Evolutionary conservation across 2,329 filamentous ascomycete species (phyloP), one percentile per base, ranked within the genome.

Genomic region (Aspergillus piperis): DNA sequence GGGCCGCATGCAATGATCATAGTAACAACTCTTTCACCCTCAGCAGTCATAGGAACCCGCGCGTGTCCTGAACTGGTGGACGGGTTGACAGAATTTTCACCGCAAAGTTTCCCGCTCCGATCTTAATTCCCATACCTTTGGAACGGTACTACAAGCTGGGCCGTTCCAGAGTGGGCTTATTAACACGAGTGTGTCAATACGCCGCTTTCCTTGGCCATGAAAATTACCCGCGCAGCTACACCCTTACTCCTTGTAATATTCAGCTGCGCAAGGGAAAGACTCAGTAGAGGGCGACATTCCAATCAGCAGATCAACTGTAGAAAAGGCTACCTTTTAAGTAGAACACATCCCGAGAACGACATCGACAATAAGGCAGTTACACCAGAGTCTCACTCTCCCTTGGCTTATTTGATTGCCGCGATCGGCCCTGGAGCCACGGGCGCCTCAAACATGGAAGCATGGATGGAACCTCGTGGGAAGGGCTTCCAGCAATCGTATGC

Each of bases 401-500:
- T 27, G n/a, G 13, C 15, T 23, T 10, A 19, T 30, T 56, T 15
- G 47, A 56, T 51, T 44, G 19, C 19, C 58, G 38, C 11, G 54
- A 60, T 52, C 38, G 17, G 17, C 39, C 52, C 25, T 36, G 32
- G 36, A 38, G 21, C 58, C 52, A 60, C 58, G 58, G 44, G 58
- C 51, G 44, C 19, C 32, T 36, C 32, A 21, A 13, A 13, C 10
- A n/a, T 30, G 52, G 41, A 36, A 41, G 30, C 11, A 54, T 5
- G 7, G 13, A 15, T 23, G 21, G 10, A 48, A 30, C 27, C 25
- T 10, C 4, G 32, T 15, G 32, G 32, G 32, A 36, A 23, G 6
- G 8, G 15, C 23, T 36, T 36, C 23, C 44, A 38, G 27, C 38
- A 21, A 17, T 30, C 38, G 17, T 21, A 25, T 39, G 15, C 30